Evolutionary conservation across 805 yeast genomes (phyloP).

Genomic region (Starmerella tilneyi): DNA sequence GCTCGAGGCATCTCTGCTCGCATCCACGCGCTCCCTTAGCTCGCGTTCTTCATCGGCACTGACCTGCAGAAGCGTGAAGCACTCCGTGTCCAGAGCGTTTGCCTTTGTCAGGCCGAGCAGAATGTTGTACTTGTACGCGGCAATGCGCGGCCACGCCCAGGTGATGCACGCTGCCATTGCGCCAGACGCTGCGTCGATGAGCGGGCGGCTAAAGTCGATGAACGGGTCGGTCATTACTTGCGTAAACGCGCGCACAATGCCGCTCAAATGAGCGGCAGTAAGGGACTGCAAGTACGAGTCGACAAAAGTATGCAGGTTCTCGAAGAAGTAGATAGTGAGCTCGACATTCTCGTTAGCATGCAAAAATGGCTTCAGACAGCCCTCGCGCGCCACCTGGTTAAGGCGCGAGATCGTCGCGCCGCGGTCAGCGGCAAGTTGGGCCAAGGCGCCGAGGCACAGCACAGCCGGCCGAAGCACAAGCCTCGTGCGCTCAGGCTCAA

Average conservation of each 20-base stretch:
- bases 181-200: slow-evolving; percentile 16
- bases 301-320: slow-evolving; percentile 15
- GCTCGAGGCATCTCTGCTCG: no score
- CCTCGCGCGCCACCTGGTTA: slow-evolving; percentile 26
- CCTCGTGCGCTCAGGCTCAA: slow-evolving; percentile 18
- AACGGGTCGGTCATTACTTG: slow-evolving; percentile 29
- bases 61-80: slow-evolving; percentile 12
- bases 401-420: slow-evolving; percentile 5
- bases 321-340: slow-evolving; percentile 19
- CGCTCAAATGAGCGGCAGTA: slow-evolving; percentile 24
- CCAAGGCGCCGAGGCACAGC: slow-evolving; percentile 38
- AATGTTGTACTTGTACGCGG: slow-evolving; percentile 26
- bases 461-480: slow-evolving; percentile 31
- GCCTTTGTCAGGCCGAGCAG: slow-evolving; percentile 25
- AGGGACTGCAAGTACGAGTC: slow-evolving; percentile 16
- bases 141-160: slow-evolving; percentile 26
- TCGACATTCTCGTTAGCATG: slow-evolving; percentile 24
- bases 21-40: background rate
- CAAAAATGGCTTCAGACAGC: slow-evolving; percentile 25
- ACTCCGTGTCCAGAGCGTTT: slow-evolving; percentile 12
- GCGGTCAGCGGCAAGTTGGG: slow-evolving; percentile 5
- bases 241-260: slow-evolving; percentile 23
- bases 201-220: slow-evolving; percentile 19
- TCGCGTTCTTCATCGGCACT: slow-evolving; percentile 6
- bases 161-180: slow-evolving; percentile 17